These are phyloP conservation scores for Serendipita sp. DNA, from an alignment of 1,284 basidiomycete species.

Conservation along the genomic window DNA sequence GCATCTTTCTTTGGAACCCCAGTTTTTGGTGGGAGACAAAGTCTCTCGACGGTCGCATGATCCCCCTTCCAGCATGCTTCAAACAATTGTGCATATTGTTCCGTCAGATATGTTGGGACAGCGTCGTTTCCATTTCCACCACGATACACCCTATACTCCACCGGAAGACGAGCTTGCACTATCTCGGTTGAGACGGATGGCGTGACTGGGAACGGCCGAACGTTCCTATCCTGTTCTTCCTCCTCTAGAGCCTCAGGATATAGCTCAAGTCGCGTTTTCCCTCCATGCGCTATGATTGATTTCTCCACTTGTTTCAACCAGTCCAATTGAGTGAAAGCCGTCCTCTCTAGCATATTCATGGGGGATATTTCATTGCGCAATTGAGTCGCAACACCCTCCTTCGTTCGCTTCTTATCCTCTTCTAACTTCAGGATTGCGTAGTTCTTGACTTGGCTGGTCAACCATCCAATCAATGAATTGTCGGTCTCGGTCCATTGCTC, in stretches of 20 bases:
- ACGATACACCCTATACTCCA: neutral
- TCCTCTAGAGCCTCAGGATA: constrained; percentile 19
- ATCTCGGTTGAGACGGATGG: neutral
- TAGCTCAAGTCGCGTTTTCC: constrained; percentile 31
- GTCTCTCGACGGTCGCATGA: constrained; percentile 31
- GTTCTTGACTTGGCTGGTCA: too few relatives aligned
- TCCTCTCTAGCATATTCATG: too few relatives aligned
- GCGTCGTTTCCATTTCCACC: constrained; percentile 6
- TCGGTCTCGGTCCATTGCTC: too few relatives aligned
- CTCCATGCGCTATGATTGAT: constrained; percentile 26
- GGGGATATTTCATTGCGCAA: too few relatives aligned
- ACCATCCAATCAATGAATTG: too few relatives aligned
- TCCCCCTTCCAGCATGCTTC: constrained; percentile 38
- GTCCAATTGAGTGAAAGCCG: constrained; percentile 11
- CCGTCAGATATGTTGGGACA: constrained; percentile 17
- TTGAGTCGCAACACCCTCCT: too few relatives aligned
- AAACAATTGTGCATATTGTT: constrained; percentile 34
- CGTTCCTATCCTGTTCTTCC: neutral
- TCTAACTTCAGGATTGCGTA: too few relatives aligned
- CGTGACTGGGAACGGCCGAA: neutral
- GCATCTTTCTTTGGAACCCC: constrained; percentile 13
- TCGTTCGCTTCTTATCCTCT: too few relatives aligned
- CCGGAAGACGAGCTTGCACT: neutral
- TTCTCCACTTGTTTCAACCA: constrained; percentile 26
- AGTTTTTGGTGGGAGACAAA: constrained; percentile 32